Conservation (phyloP, 2,329 filamentous ascomycete genomes). For the Pseudogymnoascus sp. region DNA sequence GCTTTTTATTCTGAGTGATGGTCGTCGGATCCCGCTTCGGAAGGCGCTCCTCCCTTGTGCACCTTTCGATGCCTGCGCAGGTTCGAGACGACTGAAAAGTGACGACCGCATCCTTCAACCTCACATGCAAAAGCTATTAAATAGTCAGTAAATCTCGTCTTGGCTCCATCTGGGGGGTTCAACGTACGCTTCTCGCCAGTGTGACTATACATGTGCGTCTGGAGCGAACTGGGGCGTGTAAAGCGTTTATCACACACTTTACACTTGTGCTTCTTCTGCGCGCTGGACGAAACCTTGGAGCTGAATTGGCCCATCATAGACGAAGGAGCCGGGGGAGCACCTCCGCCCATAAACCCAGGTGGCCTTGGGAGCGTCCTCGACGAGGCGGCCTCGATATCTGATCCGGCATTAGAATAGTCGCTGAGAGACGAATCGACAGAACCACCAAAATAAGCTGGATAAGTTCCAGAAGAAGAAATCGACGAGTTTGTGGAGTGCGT, state of each 20-base stretch:
- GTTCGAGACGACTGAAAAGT: conserved; percentile 97
- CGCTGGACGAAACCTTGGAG: conserved; percentile 90
- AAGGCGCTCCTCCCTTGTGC: conserved; percentile 68
- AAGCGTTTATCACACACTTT: conserved; percentile 98
- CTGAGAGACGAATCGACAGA: conserved; percentile 79
- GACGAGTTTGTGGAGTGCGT: conserved; percentile 81
- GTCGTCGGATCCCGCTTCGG: conserved; percentile 55
- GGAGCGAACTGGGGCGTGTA: conserved; percentile 84
- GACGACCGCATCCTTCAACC: conserved; percentile 86
- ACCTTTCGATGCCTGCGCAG: conserved; percentile 91
- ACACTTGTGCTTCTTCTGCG: conserved; percentile 99
- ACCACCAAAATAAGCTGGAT: conserved; percentile 74
- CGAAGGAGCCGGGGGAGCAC: conserved; percentile 71
- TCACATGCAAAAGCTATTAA: conserved; percentile 79
- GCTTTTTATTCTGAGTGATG: conserved; percentile 42
- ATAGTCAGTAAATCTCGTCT: conserved; percentile 17
- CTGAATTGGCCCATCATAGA: conserved; percentile 99
- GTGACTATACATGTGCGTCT: conserved; percentile 98
- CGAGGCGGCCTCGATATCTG: conserved; percentile 72
- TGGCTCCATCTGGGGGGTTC: background rate
- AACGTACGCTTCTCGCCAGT: conserved; percentile 92
- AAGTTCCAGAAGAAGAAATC: conserved; percentile 75
- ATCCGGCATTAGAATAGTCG: conserved; percentile 84
- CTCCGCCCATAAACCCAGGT: conserved; percentile 42
- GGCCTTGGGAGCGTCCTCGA: conserved; percentile 11